These are phyloP conservation scores for Glebionis coronaria DNA, from an alignment of 129 eudicot genomes.

Conservation along the genomic window DNA sequence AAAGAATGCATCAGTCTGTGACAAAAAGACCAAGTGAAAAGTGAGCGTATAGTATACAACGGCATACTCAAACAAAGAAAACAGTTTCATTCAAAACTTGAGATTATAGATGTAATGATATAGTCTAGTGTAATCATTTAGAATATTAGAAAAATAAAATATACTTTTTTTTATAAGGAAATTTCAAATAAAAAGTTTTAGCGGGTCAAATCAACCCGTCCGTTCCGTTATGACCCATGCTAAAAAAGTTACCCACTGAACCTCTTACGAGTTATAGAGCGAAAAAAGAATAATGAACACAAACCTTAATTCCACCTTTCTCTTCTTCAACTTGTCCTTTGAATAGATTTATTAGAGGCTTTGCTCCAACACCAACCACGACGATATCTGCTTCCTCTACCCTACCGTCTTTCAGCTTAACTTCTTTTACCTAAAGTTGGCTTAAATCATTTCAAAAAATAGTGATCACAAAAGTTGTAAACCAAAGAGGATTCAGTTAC, in stretches of 20 bases:
- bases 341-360: conserved; percentile 54
- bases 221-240: too few species aligned
- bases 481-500: not conserved
- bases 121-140: too few species aligned
- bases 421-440: conserved; percentile 57
- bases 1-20: conserved; percentile 75
- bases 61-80: not conserved
- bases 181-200: too few species aligned
- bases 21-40: not conserved
- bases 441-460: not conserved
- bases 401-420: conserved; percentile 68
- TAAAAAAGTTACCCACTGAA: too few species aligned
- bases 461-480: not conserved
- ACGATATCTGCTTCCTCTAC: conserved; percentile 72
- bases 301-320: conserved; percentile 88
- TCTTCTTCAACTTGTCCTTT: conserved; percentile 80
- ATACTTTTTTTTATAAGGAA: too few species aligned
- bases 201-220: too few species aligned
- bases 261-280: too few species aligned
- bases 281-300: not conserved
- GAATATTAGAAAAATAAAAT: too few species aligned
- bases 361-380: conserved; percentile 83
- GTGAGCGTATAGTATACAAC: not conserved
- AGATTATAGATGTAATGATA: conserved; percentile 28
- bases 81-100: not conserved